A percentile compares a stretch with the other conserved stretches of the same genome.
Conservation (phyloP, 2,329 filamentous ascomycete genomes). For the Magnaporthiopsis poae region DNA sequence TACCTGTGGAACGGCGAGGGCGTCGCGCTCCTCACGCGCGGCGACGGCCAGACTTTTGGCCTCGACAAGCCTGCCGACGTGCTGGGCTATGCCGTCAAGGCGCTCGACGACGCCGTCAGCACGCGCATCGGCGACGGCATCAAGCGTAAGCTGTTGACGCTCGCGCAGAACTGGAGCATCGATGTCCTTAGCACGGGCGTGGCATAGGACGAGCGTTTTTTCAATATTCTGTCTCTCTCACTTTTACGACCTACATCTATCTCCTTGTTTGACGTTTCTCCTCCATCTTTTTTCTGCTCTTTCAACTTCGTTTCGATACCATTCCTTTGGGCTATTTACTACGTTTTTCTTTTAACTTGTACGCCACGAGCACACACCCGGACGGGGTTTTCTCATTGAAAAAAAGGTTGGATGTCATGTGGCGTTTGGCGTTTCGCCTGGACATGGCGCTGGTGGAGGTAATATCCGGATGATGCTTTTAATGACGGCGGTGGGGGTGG, state of each 20-base stretch:
- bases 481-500: too few relatives aligned
- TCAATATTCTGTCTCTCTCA: too few relatives aligned
- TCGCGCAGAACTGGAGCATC: constrained; percentile 31
- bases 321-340: background rate
- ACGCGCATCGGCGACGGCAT: constrained; percentile 36
- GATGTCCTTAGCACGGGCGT: constrained; percentile 16
- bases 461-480: background rate
- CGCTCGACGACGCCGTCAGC: constrained; percentile 30
- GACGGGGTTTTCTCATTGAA: background rate
- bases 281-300: background rate
- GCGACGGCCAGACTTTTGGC: constrained; percentile 23
- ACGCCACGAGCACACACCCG: background rate
- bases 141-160: constrained; percentile 29
- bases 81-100: constrained; percentile 29
- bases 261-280: background rate
- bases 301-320: background rate
- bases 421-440: background rate
- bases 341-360: background rate
- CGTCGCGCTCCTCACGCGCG: constrained; percentile 25
- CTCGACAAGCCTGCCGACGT: constrained; percentile 30
- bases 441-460: background rate
- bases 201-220: background rate
- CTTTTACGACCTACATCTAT: too few relatives aligned
- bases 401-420: background rate
- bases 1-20: constrained; percentile 31